A percentile compares a stretch with the other conserved stretches of the same genome.
Evolutionary conservation across 352 stramenopile species (phyloP).

Genomic region (Globisporangium megalacanthum): DNA sequence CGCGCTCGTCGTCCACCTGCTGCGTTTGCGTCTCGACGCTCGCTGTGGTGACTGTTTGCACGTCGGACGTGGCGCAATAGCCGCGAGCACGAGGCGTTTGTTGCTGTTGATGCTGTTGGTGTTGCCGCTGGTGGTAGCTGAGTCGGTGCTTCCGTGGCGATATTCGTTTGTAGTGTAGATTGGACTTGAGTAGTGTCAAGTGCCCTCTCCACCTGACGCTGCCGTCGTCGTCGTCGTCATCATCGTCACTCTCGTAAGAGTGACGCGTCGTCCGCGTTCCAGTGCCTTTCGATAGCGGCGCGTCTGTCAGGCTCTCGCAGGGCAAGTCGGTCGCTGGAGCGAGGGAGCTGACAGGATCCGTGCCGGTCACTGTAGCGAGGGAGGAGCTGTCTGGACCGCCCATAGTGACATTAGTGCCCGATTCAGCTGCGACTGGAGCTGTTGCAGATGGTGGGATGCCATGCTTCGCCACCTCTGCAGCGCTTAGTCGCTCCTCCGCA

Average conservation of each 20-base stretch:
- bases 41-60: neutral
- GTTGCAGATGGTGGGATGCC: neutral
- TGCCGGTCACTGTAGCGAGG: neutral
- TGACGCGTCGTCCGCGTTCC: neutral
- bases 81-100: neutral
- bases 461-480: slow-evolving; percentile 6
- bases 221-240: slow-evolving; percentile 3
- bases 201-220: slow-evolving; percentile 28
- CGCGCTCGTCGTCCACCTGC: neutral
- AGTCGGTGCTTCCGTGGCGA: slow-evolving; percentile 14
- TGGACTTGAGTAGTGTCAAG: slow-evolving; percentile 30
- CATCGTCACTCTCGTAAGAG: neutral
- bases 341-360: neutral
- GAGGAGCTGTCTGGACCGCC: neutral
- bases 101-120: too few relatives aligned
- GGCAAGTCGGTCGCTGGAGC: neutral
- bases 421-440: neutral
- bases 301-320: neutral
- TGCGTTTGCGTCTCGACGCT: slow-evolving; percentile 1
- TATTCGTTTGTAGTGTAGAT: slow-evolving; percentile 27
- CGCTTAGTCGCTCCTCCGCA: neutral
- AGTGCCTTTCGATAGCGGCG: neutral
- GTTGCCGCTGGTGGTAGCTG: neutral
- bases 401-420: neutral
- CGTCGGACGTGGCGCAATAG: neutral